Evolutionary conservation across 2,329 filamentous ascomycete genomes (phyloP), one percentile per base, ranked within the genome.

Genomic region (Aspergillus cejpii): DNA sequence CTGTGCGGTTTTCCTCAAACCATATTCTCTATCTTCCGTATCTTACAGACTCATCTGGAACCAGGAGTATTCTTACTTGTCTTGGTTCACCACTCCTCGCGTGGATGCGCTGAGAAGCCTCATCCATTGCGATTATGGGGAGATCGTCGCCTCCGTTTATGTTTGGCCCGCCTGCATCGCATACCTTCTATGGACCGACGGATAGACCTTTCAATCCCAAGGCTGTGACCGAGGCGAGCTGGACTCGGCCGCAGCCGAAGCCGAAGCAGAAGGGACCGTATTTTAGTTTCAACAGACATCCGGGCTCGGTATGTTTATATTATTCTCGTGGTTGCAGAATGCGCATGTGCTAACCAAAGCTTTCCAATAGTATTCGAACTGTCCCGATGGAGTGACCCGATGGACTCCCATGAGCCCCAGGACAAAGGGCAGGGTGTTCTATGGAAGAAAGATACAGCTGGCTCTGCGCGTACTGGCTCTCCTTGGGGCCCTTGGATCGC

Each of bases 231-330:
- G 78, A 88, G 61, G 85, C 87, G 50, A 91, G 85, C 68, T 86
- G 80, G 73, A 72, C 80, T 59, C 77, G 80, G 10, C 78, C 79
- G 43, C 62, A 66, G 31, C 73, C 69, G 20, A 82, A 76, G 59
- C 75, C 79, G 33, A 84, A 85, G 74, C 77, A 75, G 36, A 75
- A 85, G 42, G 89, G 88, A 0, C 89, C 88, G 10, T 70, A 94
- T 52, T 70, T 96, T 51, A 78, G 84, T 48, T 85, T 95, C 74
- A 92, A 94, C 65, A 77, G 79, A 46, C 90, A 95, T 66, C 89
- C 90, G 1, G 89, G 96, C 60, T 69, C 69, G 14, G 84, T 88
- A 76, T 61, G 81, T 47, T 20, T 19, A 10, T 29, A n/a, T n/a
- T n/a, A n/a, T n/a, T n/a, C n/a, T 17, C 15, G 34, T 17, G 14